phyloP scores from a whole-genome alignment of 2,329 filamentous ascomycete species.

The Xylariaceae sp. region DNA sequence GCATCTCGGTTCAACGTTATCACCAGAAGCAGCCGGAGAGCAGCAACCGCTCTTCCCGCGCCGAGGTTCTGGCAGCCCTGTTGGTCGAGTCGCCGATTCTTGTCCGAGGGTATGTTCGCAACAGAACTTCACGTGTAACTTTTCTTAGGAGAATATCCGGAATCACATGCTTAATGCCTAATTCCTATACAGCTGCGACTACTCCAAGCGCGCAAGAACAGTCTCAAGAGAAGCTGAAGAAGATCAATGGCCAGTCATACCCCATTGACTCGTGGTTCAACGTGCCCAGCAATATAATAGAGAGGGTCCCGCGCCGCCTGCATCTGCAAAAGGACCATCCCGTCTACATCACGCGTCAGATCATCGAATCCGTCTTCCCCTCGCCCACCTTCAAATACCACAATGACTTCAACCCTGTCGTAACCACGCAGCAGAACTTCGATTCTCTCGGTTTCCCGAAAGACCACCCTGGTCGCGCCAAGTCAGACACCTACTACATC shows the following conservation, averaged over 20 bases:
- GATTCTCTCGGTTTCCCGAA: constrained; percentile 89
- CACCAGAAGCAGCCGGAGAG: constrained; percentile 17
- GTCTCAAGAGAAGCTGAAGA: constrained; percentile 37
- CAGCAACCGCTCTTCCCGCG: constrained; percentile 7
- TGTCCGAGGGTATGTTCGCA: constrained; percentile 25
- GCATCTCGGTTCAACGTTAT: constrained; percentile 25
- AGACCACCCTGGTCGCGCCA: constrained; percentile 81
- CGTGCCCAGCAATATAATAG: constrained; percentile 67
- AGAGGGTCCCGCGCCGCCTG: constrained; percentile 69
- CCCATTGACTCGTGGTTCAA: constrained; percentile 80
- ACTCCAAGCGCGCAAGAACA: constrained; percentile 13
- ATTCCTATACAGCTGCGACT: constrained; percentile 12
- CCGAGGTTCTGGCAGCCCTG: constrained; percentile 11
- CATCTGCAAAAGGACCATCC: constrained; percentile 91
- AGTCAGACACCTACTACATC: constrained; percentile 93
- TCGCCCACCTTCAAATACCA: constrained; percentile 66
- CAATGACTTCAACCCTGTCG: constrained; percentile 75
- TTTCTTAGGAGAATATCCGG: neutral
- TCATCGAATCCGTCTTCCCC: constrained; percentile 88
- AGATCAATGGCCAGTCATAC: constrained; percentile 60
- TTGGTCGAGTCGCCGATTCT: constrained; percentile 20
- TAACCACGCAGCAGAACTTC: constrained; percentile 83
- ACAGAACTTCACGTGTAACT: neutral
- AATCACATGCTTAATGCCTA: neutral
- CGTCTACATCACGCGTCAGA: constrained; percentile 79